phyloP scores from a whole-genome alignment of 2,329 filamentous ascomycete species.

The Aureobasidium sp. region DNA sequence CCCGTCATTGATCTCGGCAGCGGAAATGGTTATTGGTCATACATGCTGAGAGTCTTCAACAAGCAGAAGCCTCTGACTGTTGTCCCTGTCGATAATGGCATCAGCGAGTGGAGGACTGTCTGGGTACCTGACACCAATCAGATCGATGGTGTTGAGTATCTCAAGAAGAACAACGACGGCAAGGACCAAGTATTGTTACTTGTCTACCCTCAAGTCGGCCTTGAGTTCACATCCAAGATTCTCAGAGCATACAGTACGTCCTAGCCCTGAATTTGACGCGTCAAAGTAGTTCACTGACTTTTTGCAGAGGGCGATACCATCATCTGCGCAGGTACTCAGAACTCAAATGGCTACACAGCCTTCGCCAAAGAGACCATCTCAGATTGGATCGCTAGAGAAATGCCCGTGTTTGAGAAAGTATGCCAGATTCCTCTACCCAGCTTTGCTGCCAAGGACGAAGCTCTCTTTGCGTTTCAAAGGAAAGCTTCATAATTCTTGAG shows the following conservation, averaged over 20 bases:
- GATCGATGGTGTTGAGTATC: slow-evolving; percentile 53
- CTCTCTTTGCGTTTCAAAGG: slow-evolving; percentile 57
- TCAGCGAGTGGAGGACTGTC: slow-evolving; percentile 59
- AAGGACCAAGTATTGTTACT: slow-evolving; percentile 57
- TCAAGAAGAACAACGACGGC: slow-evolving; percentile 44
- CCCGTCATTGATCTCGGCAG: slow-evolving; percentile 60
- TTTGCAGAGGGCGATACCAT: slow-evolving; percentile 49
- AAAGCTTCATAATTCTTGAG: slow-evolving; percentile 15
- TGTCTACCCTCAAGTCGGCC: slow-evolving; percentile 66
- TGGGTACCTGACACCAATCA: slow-evolving; percentile 64
- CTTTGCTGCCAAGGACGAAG: slow-evolving; percentile 72
- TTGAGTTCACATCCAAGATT: slow-evolving; percentile 57
- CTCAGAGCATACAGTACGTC: slow-evolving; percentile 49
- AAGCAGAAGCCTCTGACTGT: slow-evolving; percentile 36
- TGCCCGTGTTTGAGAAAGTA: slow-evolving; percentile 50
- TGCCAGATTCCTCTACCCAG: slow-evolving; percentile 63
- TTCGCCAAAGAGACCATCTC: slow-evolving; percentile 59
- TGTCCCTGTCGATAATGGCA: slow-evolving; percentile 58
- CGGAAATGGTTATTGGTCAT: slow-evolving; percentile 71
- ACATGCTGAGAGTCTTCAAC: slow-evolving; percentile 57
- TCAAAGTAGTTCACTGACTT: background rate
- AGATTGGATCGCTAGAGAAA: slow-evolving; percentile 56
- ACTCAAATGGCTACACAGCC: slow-evolving; percentile 65
- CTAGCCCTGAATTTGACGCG: slow-evolving; percentile 39
- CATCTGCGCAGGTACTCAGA: slow-evolving; percentile 69